Evolutionary conservation across 768 basidiomycete genomes (phyloP).

Genomic region (Rhodotorula diobovata): DNA sequence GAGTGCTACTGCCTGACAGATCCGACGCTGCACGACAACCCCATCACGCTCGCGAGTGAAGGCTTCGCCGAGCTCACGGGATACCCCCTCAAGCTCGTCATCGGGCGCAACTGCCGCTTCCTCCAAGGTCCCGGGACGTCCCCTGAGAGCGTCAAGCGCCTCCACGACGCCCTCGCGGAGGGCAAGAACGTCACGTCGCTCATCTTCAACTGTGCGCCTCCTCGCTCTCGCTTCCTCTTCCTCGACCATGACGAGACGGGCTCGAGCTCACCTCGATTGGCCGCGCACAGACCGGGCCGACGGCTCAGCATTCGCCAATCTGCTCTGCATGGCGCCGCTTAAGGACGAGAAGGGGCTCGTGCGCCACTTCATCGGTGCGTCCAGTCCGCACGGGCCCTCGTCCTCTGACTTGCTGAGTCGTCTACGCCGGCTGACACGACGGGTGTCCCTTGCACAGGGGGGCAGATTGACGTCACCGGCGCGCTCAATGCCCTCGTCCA

Average conservation of each 20-base stretch:
- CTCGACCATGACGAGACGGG: background rate
- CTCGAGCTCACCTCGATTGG: no score
- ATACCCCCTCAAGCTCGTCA: conserved; percentile 10
- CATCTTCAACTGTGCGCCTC: conserved; percentile 24
- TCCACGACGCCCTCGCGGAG: conserved; percentile 19
- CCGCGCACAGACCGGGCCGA: conserved; percentile 4
- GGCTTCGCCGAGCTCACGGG: conserved; percentile 28
- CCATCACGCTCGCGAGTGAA: conserved; percentile 20
- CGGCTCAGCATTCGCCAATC: conserved; percentile 17
- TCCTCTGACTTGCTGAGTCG: no score
- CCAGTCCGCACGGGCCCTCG: no score
- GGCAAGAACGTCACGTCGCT: conserved; percentile 21
- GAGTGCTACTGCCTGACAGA: conserved; percentile 23
- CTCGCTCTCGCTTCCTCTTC: background rate
- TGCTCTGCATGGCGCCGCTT: conserved; percentile 14
- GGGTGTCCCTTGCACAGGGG: background rate
- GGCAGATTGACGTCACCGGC: conserved; percentile 14
- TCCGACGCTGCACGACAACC: conserved; percentile 20
- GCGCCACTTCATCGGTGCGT: conserved; percentile 17
- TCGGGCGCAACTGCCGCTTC: conserved; percentile 37
- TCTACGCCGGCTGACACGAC: no score
- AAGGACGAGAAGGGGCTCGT: conserved; percentile 1
- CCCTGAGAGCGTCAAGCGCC: background rate
- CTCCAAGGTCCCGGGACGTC: conserved; percentile 32
- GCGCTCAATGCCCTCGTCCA: background rate